phyloP scores from a whole-genome alignment of 2,329 filamentous ascomycete genomes.

The Colletotrichum acutatum region DNA sequence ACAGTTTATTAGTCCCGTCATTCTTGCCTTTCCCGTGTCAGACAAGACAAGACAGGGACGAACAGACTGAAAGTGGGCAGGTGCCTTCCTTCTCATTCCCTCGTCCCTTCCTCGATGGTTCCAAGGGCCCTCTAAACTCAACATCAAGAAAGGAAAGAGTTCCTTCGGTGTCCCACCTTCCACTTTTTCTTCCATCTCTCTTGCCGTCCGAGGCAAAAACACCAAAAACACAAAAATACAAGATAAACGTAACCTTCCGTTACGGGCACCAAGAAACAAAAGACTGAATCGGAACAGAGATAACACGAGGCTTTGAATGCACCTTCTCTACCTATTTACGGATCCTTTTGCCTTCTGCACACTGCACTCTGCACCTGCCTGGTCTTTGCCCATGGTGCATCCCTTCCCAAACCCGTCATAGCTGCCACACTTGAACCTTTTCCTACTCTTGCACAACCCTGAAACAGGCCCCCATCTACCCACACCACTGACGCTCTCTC shows the following conservation, averaged over 20 bases:
- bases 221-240: not conserved
- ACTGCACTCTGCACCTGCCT: slow-evolving; percentile 11
- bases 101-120: not conserved
- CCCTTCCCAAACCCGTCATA: slow-evolving; percentile 27
- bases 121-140: not conserved
- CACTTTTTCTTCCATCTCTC: not conserved
- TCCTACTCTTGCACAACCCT: slow-evolving; percentile 12
- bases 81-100: not conserved
- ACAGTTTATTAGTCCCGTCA: not conserved
- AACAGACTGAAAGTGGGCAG: not conserved
- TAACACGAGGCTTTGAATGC: not conserved
- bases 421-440: slow-evolving; percentile 30
- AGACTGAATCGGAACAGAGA: not conserved
- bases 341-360: not conserved
- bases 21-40: not conserved
- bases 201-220: not conserved
- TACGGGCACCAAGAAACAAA: not conserved
- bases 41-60: not conserved
- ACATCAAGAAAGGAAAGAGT: not conserved
- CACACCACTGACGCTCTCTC: slow-evolving; percentile 8
- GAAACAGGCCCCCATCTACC: slow-evolving; percentile 24
- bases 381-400: slow-evolving; percentile 16
- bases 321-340: not conserved
- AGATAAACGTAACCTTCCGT: too few species aligned
- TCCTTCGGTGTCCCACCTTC: not conserved